These are phyloP conservation scores for Suillus weaverae DNA, from an alignment of 768 basidiomycete genomes.

Conservation along the genomic window DNA sequence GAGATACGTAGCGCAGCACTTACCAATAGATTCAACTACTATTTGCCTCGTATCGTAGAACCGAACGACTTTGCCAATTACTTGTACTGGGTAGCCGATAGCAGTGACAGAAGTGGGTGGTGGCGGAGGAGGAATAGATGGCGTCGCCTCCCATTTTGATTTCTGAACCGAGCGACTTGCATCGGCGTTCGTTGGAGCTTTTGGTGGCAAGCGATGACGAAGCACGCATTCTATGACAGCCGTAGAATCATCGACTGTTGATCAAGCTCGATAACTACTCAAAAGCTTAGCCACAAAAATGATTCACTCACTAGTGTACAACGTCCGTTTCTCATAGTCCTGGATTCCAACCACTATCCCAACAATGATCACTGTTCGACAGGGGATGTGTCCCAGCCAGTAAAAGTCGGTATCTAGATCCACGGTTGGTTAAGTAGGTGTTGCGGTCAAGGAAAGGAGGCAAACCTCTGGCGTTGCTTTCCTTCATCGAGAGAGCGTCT, in stretches of 20 bases:
- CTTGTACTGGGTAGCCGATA: constrained; percentile 47
- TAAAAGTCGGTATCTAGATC: constrained; percentile 56
- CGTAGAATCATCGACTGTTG: constrained; percentile 75
- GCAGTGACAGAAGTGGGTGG: constrained; percentile 40
- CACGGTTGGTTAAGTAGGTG: neutral
- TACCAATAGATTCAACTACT: constrained; percentile 52
- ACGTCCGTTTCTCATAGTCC: constrained; percentile 54
- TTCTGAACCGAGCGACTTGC: constrained; percentile 10
- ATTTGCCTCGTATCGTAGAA: constrained; percentile 47
- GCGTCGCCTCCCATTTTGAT: neutral
- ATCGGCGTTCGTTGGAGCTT: constrained; percentile 11
- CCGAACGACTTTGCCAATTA: constrained; percentile 46
- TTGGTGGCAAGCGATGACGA: constrained; percentile 32
- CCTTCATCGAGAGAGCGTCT: constrained; percentile 51
- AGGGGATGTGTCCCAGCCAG: constrained; percentile 73
- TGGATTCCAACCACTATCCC: constrained; percentile 67
- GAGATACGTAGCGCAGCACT: constrained; percentile 15
- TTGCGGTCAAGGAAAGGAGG: constrained; percentile 1
- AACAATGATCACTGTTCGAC: constrained; percentile 58
- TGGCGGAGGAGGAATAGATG: constrained; percentile 1
- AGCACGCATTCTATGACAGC: constrained; percentile 68
- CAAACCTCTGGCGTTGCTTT: constrained; percentile 34
- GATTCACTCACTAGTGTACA: constrained; percentile 53
- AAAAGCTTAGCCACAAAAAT: neutral
- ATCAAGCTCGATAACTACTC: constrained; percentile 5